A percentile compares a stretch with the other conserved stretches of the same genome.
These are phyloP conservation scores for Wickerhamiella occidentalis DNA, from an alignment of 805 yeast genomes.

Conservation along the genomic window DNA sequence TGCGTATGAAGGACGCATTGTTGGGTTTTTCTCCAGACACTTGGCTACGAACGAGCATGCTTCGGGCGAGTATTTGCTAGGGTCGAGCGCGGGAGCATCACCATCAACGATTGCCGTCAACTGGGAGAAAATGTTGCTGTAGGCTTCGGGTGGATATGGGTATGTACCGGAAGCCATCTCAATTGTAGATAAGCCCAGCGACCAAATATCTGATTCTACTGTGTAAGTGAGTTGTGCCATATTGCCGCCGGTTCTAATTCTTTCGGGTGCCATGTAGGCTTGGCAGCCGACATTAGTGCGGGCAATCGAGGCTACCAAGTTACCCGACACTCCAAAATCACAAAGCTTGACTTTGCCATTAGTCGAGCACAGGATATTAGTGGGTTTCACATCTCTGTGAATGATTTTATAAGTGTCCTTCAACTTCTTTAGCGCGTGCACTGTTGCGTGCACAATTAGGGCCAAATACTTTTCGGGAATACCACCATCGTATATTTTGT, in stretches of 20 bases:
- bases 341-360: slow-evolving; percentile 82
- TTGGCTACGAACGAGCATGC: slow-evolving; percentile 72
- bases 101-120: slow-evolving; percentile 95
- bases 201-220: slow-evolving; percentile 94
- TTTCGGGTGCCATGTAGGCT: slow-evolving; percentile 96
- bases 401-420: slow-evolving; percentile 87
- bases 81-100: slow-evolving; percentile 71
- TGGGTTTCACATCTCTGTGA: slow-evolving; percentile 94
- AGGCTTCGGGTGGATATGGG: slow-evolving; percentile 95
- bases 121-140: slow-evolving; percentile 80
- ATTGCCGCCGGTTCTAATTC: slow-evolving; percentile 39
- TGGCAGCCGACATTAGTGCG: slow-evolving; percentile 96
- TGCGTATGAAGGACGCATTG: slow-evolving; percentile 67
- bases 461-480: slow-evolving; percentile 72
- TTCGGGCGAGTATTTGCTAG: slow-evolving; percentile 48
- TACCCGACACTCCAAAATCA: slow-evolving; percentile 95
- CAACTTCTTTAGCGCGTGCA: slow-evolving; percentile 66
- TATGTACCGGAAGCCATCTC: slow-evolving; percentile 86
- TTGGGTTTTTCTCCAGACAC: slow-evolving; percentile 64
- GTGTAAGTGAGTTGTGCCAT: slow-evolving; percentile 56
- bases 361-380: slow-evolving; percentile 74
- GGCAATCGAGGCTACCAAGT: slow-evolving; percentile 86
- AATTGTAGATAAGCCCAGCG: slow-evolving; percentile 71
- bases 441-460: slow-evolving; percentile 64
- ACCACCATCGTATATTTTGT: slow-evolving; percentile 69